Evolutionary conservation across 306 rosid species (phyloP), one percentile per base, ranked within the genome.

Genomic region (peach (Prunus persica)): DNA sequence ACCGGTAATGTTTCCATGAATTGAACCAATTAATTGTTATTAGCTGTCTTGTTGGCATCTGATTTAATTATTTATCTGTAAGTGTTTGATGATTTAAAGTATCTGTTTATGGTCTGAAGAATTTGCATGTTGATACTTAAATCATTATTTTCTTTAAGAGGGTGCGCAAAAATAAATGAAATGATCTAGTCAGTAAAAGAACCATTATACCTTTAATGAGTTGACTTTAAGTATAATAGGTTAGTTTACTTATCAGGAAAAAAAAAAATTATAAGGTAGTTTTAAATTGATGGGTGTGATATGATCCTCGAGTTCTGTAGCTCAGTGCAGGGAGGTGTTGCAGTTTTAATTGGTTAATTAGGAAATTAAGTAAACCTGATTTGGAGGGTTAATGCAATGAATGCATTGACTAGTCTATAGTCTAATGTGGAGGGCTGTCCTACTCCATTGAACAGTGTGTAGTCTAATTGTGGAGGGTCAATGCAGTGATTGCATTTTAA

Each of bases 1-100:
- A 57, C 76, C 51, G 91, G 95, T 93, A 83, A 69, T 82, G 13
- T 75, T 80, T 49, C 19, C 24, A 68, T 28, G 30, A 62, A 13
- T 47, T 47, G 15, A 7, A 19, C 16, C 67, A 38, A 76, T 67
- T 74, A 30, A 22, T 65, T 60, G 63, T 54, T 61, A 2, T 69
- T 27, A 6, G 61, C 60, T 57, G 62, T 73, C 45, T 55, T 75
- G 5, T 46, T 11, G 54, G 4, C 20, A 4, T 43, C 20, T 15
- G 27, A 5, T n/a, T 65, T 56, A 43, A 15, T 62, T 73, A 56
- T 11, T 34, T 43, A 52, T 49, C n/a, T 43, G 55, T 16, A 7
- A 19, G 0, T 38, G 51, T 51, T 60, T 27, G 19, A 69, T 71
- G 56, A 60, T 58, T 41, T 52, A 73, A 50, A 38, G 43, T 46